These are phyloP conservation scores for Avena eriantha DNA, from an alignment of 176 grass and related monocot species.

Conservation along the genomic window DNA sequence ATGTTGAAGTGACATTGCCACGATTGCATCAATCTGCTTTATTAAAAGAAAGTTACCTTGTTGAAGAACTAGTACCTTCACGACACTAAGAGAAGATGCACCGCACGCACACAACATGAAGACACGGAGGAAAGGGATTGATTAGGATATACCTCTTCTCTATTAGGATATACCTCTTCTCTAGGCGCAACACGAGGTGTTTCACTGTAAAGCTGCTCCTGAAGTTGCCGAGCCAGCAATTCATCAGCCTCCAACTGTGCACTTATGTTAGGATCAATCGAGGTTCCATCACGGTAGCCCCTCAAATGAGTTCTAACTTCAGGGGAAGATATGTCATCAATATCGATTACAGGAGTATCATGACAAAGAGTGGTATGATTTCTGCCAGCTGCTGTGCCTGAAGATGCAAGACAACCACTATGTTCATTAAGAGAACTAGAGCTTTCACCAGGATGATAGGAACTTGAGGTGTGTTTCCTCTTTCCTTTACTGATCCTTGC, in stretches of 20 bases:
- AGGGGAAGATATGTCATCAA: slow-evolving; percentile 58
- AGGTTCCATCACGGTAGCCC: slow-evolving; percentile 14
- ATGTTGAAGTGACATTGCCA: slow-evolving; percentile 84
- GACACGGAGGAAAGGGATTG: background rate
- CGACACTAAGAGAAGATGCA: slow-evolving; percentile 3
- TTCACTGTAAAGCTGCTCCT: slow-evolving; percentile 93
- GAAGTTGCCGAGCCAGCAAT: slow-evolving; percentile 84
- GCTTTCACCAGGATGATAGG: slow-evolving; percentile 41
- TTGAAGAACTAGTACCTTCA: slow-evolving; percentile 22
- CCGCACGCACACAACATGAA: background rate
- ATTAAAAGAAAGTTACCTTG: slow-evolving; percentile 29
- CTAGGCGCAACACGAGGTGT: slow-evolving; percentile 45
- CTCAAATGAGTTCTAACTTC: slow-evolving; percentile 44
- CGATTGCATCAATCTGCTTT: slow-evolving; percentile 76
- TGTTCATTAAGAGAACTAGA: slow-evolving; percentile 49
- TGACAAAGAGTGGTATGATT: slow-evolving; percentile 34
- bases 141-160: too few relatives aligned
- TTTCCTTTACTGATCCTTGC: slow-evolving; percentile 41
- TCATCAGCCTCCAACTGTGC: slow-evolving; percentile 84
- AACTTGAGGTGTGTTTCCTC: slow-evolving; percentile 47
- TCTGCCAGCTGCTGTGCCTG: slow-evolving; percentile 41
- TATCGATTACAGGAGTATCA: slow-evolving; percentile 64
- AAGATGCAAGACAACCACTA: slow-evolving; percentile 46
- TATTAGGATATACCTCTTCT: slow-evolving; percentile 62
- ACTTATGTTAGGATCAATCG: slow-evolving; percentile 41